Percentiles rank a stretch among this genome's conserved stretches.
Evolutionary conservation across 345 rosid species (phyloP).

Genomic region (Brassica napus): DNA sequence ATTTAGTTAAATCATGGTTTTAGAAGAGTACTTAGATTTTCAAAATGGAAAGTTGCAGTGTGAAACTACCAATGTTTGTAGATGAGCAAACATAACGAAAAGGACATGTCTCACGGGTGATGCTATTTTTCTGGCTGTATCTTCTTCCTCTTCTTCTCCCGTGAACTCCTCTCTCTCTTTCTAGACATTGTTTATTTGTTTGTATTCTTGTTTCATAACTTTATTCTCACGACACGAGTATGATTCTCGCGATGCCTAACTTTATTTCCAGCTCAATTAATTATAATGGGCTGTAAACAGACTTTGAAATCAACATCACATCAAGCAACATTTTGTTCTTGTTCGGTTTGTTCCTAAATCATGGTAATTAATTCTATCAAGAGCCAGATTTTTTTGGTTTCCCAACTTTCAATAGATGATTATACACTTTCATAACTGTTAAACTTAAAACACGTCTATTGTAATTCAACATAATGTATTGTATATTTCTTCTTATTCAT

Average conservation of each 20-base stretch:
- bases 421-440: background rate
- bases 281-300: background rate
- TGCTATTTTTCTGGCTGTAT: background rate
- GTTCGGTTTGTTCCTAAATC: background rate
- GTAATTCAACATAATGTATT: background rate
- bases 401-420: background rate
- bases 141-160: background rate
- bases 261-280: background rate
- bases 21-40: background rate
- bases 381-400: background rate
- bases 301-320: background rate
- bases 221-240: background rate
- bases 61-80: background rate
- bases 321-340: background rate
- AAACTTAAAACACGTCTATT: background rate
- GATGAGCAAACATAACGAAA: background rate
- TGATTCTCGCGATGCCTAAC: background rate
- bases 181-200: background rate
- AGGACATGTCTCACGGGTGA: background rate
- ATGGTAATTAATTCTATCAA: background rate
- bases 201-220: background rate
- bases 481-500: background rate
- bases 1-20: too few species aligned
- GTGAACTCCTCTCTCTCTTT: background rate
- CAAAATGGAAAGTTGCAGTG: background rate